Evolutionary conservation across 768 basidiomycete genomes (phyloP).

Genomic region (Auriscalpium vulgare): DNA sequence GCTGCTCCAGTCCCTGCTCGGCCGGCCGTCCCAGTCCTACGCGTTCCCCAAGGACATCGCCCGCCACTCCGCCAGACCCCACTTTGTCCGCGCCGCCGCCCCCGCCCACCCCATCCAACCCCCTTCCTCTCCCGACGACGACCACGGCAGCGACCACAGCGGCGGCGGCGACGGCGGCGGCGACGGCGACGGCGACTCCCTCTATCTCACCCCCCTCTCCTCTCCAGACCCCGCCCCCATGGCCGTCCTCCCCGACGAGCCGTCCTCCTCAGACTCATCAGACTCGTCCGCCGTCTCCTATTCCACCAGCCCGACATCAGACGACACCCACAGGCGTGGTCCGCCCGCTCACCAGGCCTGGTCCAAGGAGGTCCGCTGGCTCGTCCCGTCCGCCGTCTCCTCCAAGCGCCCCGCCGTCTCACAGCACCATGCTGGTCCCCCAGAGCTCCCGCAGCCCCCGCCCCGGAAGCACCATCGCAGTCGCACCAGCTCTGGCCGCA

Average conservation of each 20-base stretch:
- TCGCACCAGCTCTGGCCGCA: constrained; percentile 12
- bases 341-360: constrained; percentile 51
- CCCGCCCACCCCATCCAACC: neutral
- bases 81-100: constrained; percentile 3
- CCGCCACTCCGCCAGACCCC: constrained; percentile 6
- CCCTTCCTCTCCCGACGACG: neutral
- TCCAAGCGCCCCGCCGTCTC: constrained; percentile 1
- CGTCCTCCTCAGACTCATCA: constrained; percentile 14
- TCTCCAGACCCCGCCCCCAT: constrained; percentile 11
- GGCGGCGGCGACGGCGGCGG: neutral
- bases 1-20: constrained; percentile 9
- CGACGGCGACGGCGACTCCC: neutral
- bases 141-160: neutral
- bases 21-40: constrained; percentile 9
- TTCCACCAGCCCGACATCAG: constrained; percentile 14
- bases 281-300: constrained; percentile 5
- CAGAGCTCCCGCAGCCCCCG: neutral
- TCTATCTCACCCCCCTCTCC: constrained; percentile 3
- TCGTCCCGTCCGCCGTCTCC: constrained; percentile 31
- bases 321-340: constrained; percentile 2
- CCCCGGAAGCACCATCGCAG: constrained; percentile 5
- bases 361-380: constrained; percentile 63
- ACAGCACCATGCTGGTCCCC: neutral
- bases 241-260: constrained; percentile 1
- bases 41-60: constrained; percentile 4